phyloP scores from a whole-genome alignment of 2,329 filamentous ascomycete species.

The Dichotomopilus funicola region DNA sequence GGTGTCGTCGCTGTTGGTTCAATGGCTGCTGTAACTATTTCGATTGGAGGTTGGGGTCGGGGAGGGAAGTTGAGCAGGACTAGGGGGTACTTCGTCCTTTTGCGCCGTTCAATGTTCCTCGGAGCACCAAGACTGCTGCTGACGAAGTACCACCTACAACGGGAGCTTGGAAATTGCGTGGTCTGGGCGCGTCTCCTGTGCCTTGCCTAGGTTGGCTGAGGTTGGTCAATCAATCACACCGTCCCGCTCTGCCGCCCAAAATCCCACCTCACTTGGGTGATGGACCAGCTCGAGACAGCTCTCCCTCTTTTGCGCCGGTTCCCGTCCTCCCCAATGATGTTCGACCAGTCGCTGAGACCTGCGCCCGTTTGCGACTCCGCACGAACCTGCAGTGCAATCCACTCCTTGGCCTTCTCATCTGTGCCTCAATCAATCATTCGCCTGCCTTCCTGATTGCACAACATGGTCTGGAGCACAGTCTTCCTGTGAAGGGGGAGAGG shows the following conservation, averaged over 20 bases:
- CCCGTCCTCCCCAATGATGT: neutral
- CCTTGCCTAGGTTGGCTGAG: constrained; percentile 9
- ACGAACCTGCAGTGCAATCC: neutral
- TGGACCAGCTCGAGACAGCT: too few relatives aligned
- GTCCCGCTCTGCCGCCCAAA: neutral
- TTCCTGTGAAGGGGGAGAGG: neutral
- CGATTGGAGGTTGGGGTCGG: too few relatives aligned
- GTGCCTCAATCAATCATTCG: too few relatives aligned
- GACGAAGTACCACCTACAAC: constrained; percentile 20
- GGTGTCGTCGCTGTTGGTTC: too few relatives aligned
- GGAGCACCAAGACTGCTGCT: constrained; percentile 6
- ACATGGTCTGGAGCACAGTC: neutral
- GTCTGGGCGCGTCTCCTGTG: constrained; percentile 11
- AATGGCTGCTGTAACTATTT: too few relatives aligned
- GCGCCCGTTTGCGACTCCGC: neutral
- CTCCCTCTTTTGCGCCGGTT: neutral
- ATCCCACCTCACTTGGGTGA: constrained; percentile 3
- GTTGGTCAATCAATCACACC: constrained; percentile 15
- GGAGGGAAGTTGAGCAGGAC: too few relatives aligned
- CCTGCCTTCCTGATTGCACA: neutral
- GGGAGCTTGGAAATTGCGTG: neutral
- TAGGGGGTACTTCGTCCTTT: neutral
- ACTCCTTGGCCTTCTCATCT: neutral
- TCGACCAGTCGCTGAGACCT: neutral
- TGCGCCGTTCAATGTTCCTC: constrained; percentile 1